Conservation (phyloP, 1,139 yeast genomes). For the Pichia kudriavzevii region DNA sequence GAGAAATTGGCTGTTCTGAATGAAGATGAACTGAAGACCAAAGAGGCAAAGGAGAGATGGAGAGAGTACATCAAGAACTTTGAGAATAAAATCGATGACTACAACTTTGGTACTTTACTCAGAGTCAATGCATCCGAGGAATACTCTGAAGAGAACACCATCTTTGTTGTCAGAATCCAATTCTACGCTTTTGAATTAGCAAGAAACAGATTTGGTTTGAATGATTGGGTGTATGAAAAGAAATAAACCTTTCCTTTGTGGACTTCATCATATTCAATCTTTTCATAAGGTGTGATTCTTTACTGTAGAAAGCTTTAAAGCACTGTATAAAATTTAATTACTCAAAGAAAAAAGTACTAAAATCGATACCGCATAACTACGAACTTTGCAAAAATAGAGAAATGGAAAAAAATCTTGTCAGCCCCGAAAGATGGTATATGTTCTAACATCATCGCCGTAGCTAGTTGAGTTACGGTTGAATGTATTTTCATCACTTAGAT, state of each 20-base stretch:
- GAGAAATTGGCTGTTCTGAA: conserved; percentile 48
- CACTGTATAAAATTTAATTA: not conserved
- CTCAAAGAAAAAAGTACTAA: not conserved
- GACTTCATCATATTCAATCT: not conserved
- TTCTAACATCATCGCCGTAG: conserved; percentile 85
- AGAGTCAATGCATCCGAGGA: conserved; percentile 65
- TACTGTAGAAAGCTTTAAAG: not conserved
- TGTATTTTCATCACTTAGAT: conserved; percentile 19
- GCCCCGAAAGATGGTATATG: conserved; percentile 94
- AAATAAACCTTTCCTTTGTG: conserved; percentile 5
- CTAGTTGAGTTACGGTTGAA: conserved; percentile 55
- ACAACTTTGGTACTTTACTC: conserved; percentile 89
- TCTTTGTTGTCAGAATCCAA: conserved; percentile 87
- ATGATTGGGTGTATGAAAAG: conserved; percentile 67
- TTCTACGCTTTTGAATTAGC: conserved; percentile 92
- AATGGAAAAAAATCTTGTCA: conserved; percentile 10
- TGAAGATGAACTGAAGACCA: conserved; percentile 80
- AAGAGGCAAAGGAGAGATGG: conserved; percentile 82
- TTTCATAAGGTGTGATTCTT: not conserved
- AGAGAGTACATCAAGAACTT: conserved; percentile 78
- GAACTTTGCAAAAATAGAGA: no score
- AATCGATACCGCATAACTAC: no score
- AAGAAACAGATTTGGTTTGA: conserved; percentile 83
- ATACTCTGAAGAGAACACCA: conserved; percentile 77
- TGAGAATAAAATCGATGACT: conserved; percentile 74